Conservation (phyloP, 2,329 filamentous ascomycete species). For the Penicillium sp. region DNA sequence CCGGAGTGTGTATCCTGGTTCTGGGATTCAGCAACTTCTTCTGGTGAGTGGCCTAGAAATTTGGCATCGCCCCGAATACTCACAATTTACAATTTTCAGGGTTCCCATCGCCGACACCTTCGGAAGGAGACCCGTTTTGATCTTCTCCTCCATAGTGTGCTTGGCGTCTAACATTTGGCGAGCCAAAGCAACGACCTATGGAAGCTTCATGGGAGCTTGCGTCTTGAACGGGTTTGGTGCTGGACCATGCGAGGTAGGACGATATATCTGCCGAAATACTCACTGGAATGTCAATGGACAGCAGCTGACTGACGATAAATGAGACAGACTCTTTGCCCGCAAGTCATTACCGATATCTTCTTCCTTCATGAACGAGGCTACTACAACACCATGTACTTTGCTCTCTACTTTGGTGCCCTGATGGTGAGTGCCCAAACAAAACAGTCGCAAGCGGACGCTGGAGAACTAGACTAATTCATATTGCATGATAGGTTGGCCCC, state of each 20-base stretch:
- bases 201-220: conserved; percentile 68
- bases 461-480: conserved; percentile 25
- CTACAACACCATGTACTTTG: conserved; percentile 67
- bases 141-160: conserved; percentile 60
- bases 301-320: not conserved
- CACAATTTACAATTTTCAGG: conserved; percentile 42
- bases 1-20: conserved; percentile 62
- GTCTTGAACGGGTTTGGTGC: conserved; percentile 68
- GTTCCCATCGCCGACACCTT: conserved; percentile 62
- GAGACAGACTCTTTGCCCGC: conserved; percentile 64
- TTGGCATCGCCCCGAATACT: not conserved
- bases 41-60: conserved; percentile 54
- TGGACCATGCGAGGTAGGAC: conserved; percentile 50
- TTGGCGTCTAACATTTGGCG: conserved; percentile 63
- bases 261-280: not conserved
- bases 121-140: conserved; percentile 60
- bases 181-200: conserved; percentile 63
- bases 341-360: conserved; percentile 68
- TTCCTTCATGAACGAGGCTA: conserved; percentile 70
- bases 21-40: conserved; percentile 67
- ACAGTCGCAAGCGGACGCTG: conserved; percentile 8
- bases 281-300: not conserved
- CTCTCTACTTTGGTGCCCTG: conserved; percentile 66
- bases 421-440: conserved; percentile 53
- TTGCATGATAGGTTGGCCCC: conserved; percentile 52